Evolutionary conservation across 345 rosid species (phyloP).

Genomic region (Melaleuca quinquenervia): DNA sequence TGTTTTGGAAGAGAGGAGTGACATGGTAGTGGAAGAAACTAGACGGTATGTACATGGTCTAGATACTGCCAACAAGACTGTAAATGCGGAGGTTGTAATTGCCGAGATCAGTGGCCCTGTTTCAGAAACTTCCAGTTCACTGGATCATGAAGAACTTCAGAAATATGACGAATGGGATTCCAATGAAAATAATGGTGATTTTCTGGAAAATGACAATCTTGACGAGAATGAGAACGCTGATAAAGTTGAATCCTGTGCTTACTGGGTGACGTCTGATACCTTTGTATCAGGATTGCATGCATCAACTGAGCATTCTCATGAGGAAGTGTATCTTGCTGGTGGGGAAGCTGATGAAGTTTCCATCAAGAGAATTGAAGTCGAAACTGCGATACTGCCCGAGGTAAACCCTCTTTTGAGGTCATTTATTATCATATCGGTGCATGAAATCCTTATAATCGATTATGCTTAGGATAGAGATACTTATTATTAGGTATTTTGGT

Average conservation of each 20-base stretch:
- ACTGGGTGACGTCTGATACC: slow-evolving; percentile 20
- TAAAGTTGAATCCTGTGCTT: slow-evolving; percentile 7
- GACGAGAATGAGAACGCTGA: slow-evolving; percentile 15
- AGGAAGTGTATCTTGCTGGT: slow-evolving; percentile 16
- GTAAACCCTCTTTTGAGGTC: slow-evolving; percentile 12
- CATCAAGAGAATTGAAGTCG: slow-evolving; percentile 5
- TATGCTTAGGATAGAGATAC: not conserved
- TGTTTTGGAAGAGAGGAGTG: slow-evolving; percentile 2
- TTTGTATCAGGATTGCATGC: slow-evolving; percentile 11
- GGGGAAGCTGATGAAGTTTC: slow-evolving; percentile 20
- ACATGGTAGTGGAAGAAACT: slow-evolving; percentile 10
- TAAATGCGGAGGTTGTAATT: not conserved
- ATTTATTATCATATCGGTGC: not conserved
- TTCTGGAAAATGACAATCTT: slow-evolving; percentile 6
- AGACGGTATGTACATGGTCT: not conserved
- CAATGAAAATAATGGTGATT: slow-evolving; percentile 15
- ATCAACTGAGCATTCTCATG: slow-evolving; percentile 16
- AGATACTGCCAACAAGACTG: slow-evolving; percentile 5
- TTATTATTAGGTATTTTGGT: not conserved
- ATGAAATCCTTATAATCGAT: not conserved
- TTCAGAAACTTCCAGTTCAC: not conserved
- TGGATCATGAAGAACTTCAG: not conserved
- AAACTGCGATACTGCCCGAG: slow-evolving; percentile 18
- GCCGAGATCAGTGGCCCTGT: not conserved
- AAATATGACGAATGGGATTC: not conserved